Evolutionary conservation across 257 asterid species (phyloP), one percentile per base, ranked within the genome.

Genomic region (Solanum appendiculatum): DNA sequence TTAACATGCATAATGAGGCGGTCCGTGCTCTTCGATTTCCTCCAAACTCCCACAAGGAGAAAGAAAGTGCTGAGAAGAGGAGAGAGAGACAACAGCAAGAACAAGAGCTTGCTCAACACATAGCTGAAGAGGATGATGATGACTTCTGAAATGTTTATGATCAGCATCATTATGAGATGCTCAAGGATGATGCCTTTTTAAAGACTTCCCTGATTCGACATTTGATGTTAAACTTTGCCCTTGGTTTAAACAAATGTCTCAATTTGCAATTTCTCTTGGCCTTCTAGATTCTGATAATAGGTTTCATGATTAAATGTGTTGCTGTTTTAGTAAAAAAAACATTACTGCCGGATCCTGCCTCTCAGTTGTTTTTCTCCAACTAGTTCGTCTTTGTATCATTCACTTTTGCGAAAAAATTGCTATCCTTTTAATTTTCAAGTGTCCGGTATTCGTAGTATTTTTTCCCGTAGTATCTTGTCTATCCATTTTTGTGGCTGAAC

Each of bases 71-170:
- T 0, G 99, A 95, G 94, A 96, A 96, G 94, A 94, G 98, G 85
- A 93, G 98, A 87, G 98, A 95, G 91, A 93, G 98, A 83, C 97
- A 93, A 42, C 98, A 93, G 81, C 99, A 93, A 87, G 99, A 96
- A 90, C 99, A 96, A 89, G 98, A 96, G 85, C 98, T 96, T 87
- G 99, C 99, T 12, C 94, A 95, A 88, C 98, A 95, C 89, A 95
- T 94, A 75, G 99, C 98, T 12, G 99, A 96, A 91, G 98, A 95
- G 89, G 99, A 96, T 64, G 98, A 94, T 21, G 98, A 96, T 4
- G 98, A 94, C 29, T 96, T 95, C 90, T 94, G 83, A 92, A 87
- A 25, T 51, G 51, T 40, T 34, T 42, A 88, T 82, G 54, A 40
- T 16, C 86, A 42, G 37, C 23, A 72, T 37, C 85, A 40, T 56